Conservation (phyloP, 129 eudicot genomes). For the Tanacetum coccineum region DNA sequence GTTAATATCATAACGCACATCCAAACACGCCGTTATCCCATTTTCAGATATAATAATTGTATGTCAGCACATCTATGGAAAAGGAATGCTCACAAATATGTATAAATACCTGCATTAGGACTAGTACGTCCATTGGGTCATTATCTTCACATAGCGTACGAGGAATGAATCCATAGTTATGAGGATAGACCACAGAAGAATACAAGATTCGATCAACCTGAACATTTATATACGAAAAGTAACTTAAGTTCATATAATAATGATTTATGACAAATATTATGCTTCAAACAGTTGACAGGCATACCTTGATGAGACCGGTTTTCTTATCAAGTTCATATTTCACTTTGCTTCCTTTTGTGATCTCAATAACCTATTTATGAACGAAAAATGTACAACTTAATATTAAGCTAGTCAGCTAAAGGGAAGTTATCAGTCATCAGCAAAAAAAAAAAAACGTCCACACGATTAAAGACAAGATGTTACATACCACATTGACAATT, state of each 20-base stretch:
- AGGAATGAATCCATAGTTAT: constrained; percentile 78
- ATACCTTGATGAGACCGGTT: constrained; percentile 71
- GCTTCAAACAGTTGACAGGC: neutral
- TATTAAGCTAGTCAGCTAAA: neutral
- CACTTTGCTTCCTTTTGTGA: constrained; percentile 80
- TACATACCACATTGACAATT: constrained; percentile 52
- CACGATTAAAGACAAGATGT: constrained; percentile 10
- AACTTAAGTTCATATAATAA: constrained; percentile 3
- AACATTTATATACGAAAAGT: neutral
- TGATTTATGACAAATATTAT: neutral
- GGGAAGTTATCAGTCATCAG: neutral
- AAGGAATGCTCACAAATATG: neutral
- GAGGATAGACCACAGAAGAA: constrained; percentile 86
- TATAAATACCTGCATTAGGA: constrained; percentile 69
- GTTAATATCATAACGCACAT: neutral
- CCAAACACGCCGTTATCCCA: no score
- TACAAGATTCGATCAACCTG: constrained; percentile 82
- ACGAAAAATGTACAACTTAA: neutral
- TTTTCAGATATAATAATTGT: no score
- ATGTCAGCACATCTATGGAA: neutral
- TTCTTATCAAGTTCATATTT: constrained; percentile 84
- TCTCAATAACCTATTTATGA: constrained; percentile 57
- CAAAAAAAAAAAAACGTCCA: neutral
- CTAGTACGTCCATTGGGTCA: constrained; percentile 81
- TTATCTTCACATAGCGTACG: constrained; percentile 86